Evolutionary conservation across 2,329 filamentous ascomycete genomes (phyloP), one percentile per base, ranked within the genome.

Genomic region (Thielaviopsis populi): DNA sequence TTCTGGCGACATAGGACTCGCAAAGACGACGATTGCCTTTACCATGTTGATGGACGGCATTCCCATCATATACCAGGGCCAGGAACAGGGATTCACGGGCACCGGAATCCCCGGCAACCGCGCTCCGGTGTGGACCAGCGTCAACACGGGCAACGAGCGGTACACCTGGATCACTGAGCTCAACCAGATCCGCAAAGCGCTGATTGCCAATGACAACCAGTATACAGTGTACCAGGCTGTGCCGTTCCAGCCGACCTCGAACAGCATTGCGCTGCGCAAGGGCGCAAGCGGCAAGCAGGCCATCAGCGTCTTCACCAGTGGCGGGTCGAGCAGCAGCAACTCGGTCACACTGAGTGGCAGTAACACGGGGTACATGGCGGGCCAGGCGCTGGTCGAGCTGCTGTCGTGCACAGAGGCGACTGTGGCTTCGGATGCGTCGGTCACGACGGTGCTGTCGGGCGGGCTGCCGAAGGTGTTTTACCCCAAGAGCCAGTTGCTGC

Each of bases 21-120:
- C 79, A 0, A 71, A 80, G n/a, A 74, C 80, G 4, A 66, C 68
- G 0, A 67, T 67, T 30, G 66, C 67, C 13, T 69, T 69, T 40
- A 68, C 67, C 17, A 64, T 65, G 53, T 43, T 68, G 22, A 70
- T 80, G 64, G 76, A 75, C 0, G 82, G 82, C 2, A 83, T 81
- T 0, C 70, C 83, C 0, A 83, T 80, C 68, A 66, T 84, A n/a
- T 84, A 83, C 67, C 81, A 84, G 68, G 82, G 82, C 1, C 79
- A 84, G 68, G 82, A 84, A 70, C 78, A 84, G 48, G 81, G 80
- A n/a, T 82, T 82, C 78, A 59, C 64, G 1, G 66, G 66, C 15
- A 69, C 76, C 65, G 83, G 83, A 65, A 74, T 78, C 15, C 80
- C 81, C 0, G 66, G 68, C 40, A 65, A 66, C 59, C 64, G 66